A percentile compares a stretch with the other conserved stretches of the same genome.
Evolutionary conservation across 2,329 filamentous ascomycete species (phyloP).

Genomic region (Trichoderma guizhouense): DNA sequence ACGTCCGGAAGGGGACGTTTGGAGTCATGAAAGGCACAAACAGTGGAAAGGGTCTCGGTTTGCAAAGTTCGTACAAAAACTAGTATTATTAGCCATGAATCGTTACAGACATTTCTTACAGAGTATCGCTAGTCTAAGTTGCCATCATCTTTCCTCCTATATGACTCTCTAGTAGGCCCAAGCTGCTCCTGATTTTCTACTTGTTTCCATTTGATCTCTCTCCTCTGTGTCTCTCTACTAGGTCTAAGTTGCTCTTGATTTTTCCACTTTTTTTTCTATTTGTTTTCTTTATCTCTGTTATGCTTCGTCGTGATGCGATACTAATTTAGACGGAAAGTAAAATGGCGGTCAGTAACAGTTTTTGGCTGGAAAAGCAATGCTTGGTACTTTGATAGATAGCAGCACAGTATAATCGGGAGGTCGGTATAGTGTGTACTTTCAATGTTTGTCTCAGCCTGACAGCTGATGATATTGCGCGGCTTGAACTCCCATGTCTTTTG

Average conservation of each 20-base stretch:
- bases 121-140: background rate
- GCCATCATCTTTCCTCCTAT: background rate
- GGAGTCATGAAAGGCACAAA: background rate
- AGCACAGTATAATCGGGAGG: background rate
- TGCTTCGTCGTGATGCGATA: background rate
- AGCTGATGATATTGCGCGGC: background rate
- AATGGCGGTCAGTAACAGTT: background rate
- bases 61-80: background rate
- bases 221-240: background rate
- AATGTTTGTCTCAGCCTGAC: background rate
- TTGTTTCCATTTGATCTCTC: too few species aligned
- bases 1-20: background rate
- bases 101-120: background rate
- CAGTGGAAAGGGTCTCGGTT: background rate
- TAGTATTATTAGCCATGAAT: background rate
- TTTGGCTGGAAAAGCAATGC: background rate
- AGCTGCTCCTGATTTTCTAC: background rate
- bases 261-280: background rate
- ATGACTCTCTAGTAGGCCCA: background rate
- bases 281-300: background rate
- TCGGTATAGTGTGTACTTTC: background rate
- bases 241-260: background rate
- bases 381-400: background rate
- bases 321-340: background rate
- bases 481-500: background rate